Percentiles rank a stretch among this genome's conserved stretches.
phyloP scores from a whole-genome alignment of 2,329 filamentous ascomycete genomes.

The Aspergillus pseudotamarii region DNA sequence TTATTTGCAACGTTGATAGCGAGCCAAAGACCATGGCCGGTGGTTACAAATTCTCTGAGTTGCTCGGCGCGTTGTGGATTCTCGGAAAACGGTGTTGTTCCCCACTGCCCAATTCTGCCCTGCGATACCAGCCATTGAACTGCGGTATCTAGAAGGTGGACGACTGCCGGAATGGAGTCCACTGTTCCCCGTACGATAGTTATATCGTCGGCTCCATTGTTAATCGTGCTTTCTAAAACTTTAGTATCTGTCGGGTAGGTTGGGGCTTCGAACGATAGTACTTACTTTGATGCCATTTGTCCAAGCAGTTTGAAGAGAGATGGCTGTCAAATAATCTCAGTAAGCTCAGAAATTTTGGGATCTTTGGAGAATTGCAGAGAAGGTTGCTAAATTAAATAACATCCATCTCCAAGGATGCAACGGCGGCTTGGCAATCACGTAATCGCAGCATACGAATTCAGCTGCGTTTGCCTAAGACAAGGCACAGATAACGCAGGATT shows the following conservation, averaged over 20 bases:
- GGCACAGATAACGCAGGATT: too few relatives aligned
- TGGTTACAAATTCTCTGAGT: neutral
- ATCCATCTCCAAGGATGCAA: too few relatives aligned
- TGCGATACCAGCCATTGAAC: neutral
- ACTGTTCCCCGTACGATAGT: neutral
- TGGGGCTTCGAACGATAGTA: neutral
- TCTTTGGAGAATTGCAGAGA: too few relatives aligned
- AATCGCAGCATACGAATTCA: too few relatives aligned
- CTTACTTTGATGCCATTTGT: neutral
- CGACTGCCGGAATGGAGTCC: neutral
- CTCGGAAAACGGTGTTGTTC: neutral
- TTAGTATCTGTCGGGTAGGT: neutral
- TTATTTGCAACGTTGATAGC: neutral
- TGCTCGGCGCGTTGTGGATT: neutral
- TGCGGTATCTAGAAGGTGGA: neutral
- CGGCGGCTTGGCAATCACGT: too few relatives aligned
- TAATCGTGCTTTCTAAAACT: neutral
- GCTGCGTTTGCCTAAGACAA: too few relatives aligned
- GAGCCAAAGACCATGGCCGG: neutral
- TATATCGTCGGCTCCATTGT: neutral
- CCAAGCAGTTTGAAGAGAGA: neutral
- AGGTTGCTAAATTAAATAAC: too few relatives aligned
- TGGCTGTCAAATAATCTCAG: neutral
- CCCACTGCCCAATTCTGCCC: neutral
- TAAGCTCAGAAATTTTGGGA: too few relatives aligned